Evolutionary conservation across 176 grass and related monocot genomes (phyloP).

Genomic region (Cenchrus fungigraminus): DNA sequence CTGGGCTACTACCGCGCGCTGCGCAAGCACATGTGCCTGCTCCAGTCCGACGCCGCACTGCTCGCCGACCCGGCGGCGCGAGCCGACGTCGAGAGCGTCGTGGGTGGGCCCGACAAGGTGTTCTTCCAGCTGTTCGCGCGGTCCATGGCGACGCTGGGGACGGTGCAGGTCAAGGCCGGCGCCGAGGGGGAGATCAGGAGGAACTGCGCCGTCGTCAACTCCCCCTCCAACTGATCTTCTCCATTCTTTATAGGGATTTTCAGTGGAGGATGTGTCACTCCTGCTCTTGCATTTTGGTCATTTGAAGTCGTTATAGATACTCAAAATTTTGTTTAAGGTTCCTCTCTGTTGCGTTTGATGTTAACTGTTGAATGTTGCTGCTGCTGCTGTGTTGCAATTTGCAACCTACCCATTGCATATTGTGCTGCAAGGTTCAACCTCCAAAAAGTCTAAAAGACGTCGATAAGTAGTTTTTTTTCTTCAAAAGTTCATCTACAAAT

Average conservation of each 20-base stretch:
- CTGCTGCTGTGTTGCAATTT: not conserved
- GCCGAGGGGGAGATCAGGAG: constrained; percentile 71
- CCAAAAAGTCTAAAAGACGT: not conserved
- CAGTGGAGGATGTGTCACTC: not conserved
- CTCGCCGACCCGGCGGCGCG: constrained; percentile 44
- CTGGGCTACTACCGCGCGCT: constrained; percentile 71
- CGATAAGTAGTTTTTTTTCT: too few species aligned
- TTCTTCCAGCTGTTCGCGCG: constrained; percentile 71
- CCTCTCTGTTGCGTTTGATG: not conserved
- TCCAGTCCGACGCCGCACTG: constrained; percentile 71
- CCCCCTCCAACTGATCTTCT: not conserved
- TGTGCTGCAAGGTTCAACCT: not conserved
- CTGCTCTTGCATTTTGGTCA: not conserved
- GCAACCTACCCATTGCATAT: not conserved
- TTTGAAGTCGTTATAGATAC: not conserved
- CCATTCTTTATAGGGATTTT: not conserved
- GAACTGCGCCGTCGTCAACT: constrained; percentile 60
- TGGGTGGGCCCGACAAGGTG: constrained; percentile 32
- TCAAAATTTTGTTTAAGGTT: not conserved
- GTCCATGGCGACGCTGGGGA: constrained; percentile 69
- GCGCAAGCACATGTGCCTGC: constrained; percentile 65
- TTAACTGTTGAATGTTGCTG: not conserved
- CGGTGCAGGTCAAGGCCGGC: constrained; percentile 65
- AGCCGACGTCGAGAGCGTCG: constrained; percentile 45
- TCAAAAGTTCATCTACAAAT: too few species aligned